Conservation (phyloP, 345 rosid species). For the Heritiera fomes region DNA sequence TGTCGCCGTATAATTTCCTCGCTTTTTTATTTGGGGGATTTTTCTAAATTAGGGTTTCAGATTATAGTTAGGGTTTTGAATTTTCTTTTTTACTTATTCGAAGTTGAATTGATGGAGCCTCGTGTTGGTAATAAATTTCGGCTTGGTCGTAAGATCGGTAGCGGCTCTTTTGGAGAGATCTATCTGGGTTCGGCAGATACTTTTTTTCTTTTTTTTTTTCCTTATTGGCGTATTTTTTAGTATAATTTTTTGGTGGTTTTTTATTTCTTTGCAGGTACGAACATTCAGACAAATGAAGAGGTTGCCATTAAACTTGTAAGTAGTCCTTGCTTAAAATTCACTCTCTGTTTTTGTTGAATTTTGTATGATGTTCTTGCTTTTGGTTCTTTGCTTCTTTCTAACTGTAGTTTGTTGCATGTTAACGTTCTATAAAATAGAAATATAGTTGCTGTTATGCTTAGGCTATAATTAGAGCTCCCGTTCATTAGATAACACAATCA, state of each 20-base stretch:
- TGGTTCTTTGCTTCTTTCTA: conserved; percentile 3
- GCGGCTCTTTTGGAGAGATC: conserved; percentile 99
- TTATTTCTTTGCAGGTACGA: conserved; percentile 52
- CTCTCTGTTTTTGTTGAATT: neutral
- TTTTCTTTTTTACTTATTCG: neutral
- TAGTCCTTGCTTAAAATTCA: conserved; percentile 17
- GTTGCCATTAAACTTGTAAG: conserved; percentile 97
- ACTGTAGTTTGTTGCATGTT: neutral
- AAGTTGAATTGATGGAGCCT: conserved; percentile 64
- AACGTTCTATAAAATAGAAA: neutral
- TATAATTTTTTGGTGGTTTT: neutral
- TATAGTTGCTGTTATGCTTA: neutral
- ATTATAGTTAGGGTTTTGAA: conserved; percentile 6
- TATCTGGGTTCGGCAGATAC: conserved; percentile 61
- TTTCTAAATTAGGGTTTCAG: conserved; percentile 6
- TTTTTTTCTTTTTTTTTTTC: neutral
- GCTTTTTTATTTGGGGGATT: conserved; percentile 9
- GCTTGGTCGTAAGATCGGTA: conserved; percentile 92
- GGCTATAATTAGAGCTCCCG: neutral
- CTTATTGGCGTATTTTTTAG: neutral
- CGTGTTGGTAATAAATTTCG: conserved; percentile 86
- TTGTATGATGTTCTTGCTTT: neutral
- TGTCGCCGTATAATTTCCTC: conserved; percentile 1
- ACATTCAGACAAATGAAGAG: conserved; percentile 87
- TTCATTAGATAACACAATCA: neutral